Evolutionary conservation across 768 basidiomycete genomes (phyloP), one percentile per base, ranked within the genome.

Genomic region (Macrolepiota dolichaula): DNA sequence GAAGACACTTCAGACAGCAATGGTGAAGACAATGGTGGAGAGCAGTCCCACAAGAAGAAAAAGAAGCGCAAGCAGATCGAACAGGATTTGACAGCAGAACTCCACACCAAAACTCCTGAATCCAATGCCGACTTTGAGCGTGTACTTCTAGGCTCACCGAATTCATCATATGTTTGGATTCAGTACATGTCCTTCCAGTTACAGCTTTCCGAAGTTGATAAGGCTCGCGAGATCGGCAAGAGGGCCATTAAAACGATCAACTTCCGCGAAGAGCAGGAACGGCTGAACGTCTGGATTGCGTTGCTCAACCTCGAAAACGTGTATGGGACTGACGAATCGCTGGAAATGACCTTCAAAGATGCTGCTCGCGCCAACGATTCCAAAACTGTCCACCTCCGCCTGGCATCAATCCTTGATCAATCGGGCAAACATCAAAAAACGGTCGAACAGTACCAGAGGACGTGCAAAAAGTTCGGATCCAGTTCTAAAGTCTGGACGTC

Each of bases 121-220:
- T 97, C 97, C 1, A 92, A 89, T 63, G 85, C 90, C 35, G 96
- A 99, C 72, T 99, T 98, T 67, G 97, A 99, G 73, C 86, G 97
- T 12, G 76, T 92, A 37, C 82, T 99, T 50, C 81, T 98, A 40
- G 92, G 93, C 29, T 95, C 96, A 0, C 96, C 97, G 1, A 94
- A 97, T 71, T 98, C 96, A 6, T 98, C 97, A 0, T 97, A 91
- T 75, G 82, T 98, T 36, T 99, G 97, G 97, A 88, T 99, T 61
- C 96, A 98, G 72, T 99, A 95, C 73, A 98, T 99, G 94, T 96
- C 97, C 9, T 96, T 98, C 85, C 94, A 96, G 68, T 79, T 98
- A 11, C 94, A 94, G 66, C 83, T 99, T n/a, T 93, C 96, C 32
- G 96, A 99, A 74, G 79, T 97, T 58, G 96, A 95, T 68, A 97